Percentiles rank a stretch among this genome's conserved stretches.
These are phyloP conservation scores for Neofusicoccum kwambonambiense DNA, from an alignment of 2,329 filamentous ascomycete species.

Conservation along the genomic window DNA sequence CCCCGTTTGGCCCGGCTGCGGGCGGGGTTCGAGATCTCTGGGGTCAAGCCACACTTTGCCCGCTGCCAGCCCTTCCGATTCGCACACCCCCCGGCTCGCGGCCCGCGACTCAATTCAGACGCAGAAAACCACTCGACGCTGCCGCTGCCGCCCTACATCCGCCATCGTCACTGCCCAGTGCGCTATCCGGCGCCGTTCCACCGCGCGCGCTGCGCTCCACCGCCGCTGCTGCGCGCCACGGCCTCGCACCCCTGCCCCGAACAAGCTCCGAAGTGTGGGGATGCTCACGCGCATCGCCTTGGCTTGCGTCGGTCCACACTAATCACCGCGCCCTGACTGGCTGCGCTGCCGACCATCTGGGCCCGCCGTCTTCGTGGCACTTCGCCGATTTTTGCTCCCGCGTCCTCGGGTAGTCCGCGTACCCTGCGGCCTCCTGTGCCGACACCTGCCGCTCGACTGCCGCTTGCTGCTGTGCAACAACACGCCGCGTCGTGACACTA, in stretches of 20 bases:
- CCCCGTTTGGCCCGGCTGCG: too few relatives aligned
- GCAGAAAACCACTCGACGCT: not conserved
- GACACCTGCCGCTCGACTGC: too few relatives aligned
- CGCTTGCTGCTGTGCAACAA: too few relatives aligned
- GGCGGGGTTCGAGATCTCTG: not conserved
- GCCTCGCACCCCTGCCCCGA: not conserved
- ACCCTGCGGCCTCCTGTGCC: too few relatives aligned
- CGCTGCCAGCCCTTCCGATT: too few relatives aligned
- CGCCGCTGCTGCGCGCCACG: not conserved
- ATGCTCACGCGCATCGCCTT: not conserved
- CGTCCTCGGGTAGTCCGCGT: not conserved
- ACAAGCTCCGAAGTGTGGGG: constrained; percentile 9
- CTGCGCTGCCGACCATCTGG: not conserved
- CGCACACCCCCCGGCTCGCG: too few relatives aligned
- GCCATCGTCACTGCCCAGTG: not conserved
- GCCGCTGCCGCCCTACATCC: not conserved
- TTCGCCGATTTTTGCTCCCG: not conserved
- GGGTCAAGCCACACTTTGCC: not conserved
- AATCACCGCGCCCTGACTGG: not conserved
- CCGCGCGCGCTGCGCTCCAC: too few relatives aligned
- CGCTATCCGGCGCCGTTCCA: not conserved
- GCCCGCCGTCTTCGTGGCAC: not conserved
- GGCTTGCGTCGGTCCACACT: not conserved
- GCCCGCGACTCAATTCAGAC: not conserved
- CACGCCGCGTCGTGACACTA: too few relatives aligned